Evolutionary conservation across 225 moss, liverwort and hornwort genomes (phyloP), one percentile per base, ranked within the genome.

Genomic region (Pleurozium schreberi): DNA sequence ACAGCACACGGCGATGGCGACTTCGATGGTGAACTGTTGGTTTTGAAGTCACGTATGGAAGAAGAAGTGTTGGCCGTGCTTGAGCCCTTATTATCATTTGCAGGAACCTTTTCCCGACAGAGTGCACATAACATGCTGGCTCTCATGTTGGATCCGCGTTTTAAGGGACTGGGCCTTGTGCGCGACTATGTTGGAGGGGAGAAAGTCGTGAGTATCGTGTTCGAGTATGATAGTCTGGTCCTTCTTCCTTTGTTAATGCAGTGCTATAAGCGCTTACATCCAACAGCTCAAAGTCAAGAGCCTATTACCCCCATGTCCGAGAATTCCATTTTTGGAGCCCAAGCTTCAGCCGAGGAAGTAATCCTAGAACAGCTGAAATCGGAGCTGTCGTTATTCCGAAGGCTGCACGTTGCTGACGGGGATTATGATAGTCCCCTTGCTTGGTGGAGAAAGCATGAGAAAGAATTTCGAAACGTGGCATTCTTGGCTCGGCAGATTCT

Each of bases 401-500:
- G 91, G 76, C 79, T 94, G 75, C 91, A 92, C 64, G 89, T 94
- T 86, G 89, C 91, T 68, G 91, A 92, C 85, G 91, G 90, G 79
- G 92, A 90, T 77, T 91, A 91, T 33, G 87, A 89, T 16, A 91
- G 86, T 82, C 94, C 91, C 42, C 89, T 94, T 85, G 85, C 82
- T 71, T 94, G 92, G 94, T 94, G 92, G 92, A 90, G 90, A 87
- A 91, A 91, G 82, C 92, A 94, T 49, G 92, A 94, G 90, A 92
- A 93, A 88, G 91, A 92, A 47, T 94, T 94, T 70, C 90, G 80
- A 45, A 93, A 91, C 81, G 93, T 94, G 81, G 92, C 92, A 4
- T 92, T 91, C 68, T 79, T 93, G 88, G 93, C 94, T 84, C 91
- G 91, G 47, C 94, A 94, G 64, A 90, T 94, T 79, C 82, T 94